phyloP scores from a whole-genome alignment of 176 grass and related monocot species.

The Neostapfia colusana region DNA sequence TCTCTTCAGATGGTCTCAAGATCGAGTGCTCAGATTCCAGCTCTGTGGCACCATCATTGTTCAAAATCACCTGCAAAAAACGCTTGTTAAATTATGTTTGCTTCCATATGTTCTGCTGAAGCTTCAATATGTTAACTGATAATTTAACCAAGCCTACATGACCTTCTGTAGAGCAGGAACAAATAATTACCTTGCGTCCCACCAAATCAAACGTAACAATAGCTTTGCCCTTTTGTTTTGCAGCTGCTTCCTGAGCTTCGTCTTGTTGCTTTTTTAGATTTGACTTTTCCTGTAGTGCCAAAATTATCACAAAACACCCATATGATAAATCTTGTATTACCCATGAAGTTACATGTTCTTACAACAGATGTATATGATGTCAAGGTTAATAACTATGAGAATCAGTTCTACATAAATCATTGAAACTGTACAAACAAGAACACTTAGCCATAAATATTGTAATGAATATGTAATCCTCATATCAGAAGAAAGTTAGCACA shows the following conservation, averaged over 20 bases:
- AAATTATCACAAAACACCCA: conserved; percentile 21
- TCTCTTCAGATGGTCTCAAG: conserved; percentile 75
- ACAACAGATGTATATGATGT: conserved; percentile 7
- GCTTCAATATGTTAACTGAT: conserved; percentile 1
- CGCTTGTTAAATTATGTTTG: conserved; percentile 1
- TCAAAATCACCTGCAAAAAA: conserved; percentile 80
- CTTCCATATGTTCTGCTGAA: conserved; percentile 18
- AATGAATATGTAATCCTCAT: neutral
- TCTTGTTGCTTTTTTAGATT: conserved; percentile 65
- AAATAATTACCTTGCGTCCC: conserved; percentile 80
- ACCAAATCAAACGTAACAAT: conserved; percentile 96
- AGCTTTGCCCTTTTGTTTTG: conserved; percentile 65
- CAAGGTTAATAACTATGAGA: neutral
- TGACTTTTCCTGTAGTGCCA: conserved; percentile 67
- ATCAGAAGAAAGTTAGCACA: neutral
- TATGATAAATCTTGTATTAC: neutral
- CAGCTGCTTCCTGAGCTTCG: conserved; percentile 69
- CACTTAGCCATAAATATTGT: conserved; percentile 7
- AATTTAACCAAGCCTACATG: neutral
- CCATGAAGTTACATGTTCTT: conserved; percentile 27
- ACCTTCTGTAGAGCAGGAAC: neutral
- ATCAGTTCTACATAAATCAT: neutral
- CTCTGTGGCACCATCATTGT: conserved; percentile 64
- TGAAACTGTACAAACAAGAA: conserved; percentile 21
- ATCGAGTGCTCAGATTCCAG: conserved; percentile 67